Evolutionary conservation across 176 grass and related monocot genomes (phyloP), one percentile per base, ranked within the genome.

Genomic region (Oryza rufipogon): DNA sequence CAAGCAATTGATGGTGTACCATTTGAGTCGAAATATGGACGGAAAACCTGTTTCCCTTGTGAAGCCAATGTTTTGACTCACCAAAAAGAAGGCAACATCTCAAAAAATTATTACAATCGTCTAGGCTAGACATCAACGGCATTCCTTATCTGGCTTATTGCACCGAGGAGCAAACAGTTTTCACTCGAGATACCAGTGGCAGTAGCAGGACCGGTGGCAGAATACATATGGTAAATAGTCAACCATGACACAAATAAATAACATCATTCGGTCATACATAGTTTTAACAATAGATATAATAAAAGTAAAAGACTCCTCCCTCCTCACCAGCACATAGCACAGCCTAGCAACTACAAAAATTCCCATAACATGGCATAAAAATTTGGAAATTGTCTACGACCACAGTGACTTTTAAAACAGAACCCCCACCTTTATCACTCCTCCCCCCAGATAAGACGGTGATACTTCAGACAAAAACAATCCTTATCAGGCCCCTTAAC

Each of bases 291-390:
- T 42, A 64, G 87, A 77, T 79, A 90, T 83, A 79, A 64, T 64
- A 38, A 82, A 63, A 63, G 58, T 63, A 38, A 26, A 54, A 68
- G 81, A 89, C 58, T 72, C 49, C 63, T 68, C 42, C 88, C 65
- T 73, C 71, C 13, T 76, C 65, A 85, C 78, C 73, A 76, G 48
- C 42, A 90, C 78, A 88, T 81, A 83, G 78, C 82, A 86, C 78
- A 73, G 78, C 76, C 71, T 70, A 88, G 28, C 64, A 88, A 85
- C 88, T 88, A 88, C 92, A 90, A 94, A 94, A 94, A 92, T 92
- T 90, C 75, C 82, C 84, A 84, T 78, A 92, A 90, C 81, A 94
- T 86, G 87, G 76, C 87, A 90, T 83, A 87, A 89, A 89, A 89
- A 84, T 87, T 64, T 70, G 34, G 22, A 89, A 92, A 84, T 83